Evolutionary conservation across 2,329 filamentous ascomycete genomes (phyloP).

Genomic region (Beauveria pseudobassiana): DNA sequence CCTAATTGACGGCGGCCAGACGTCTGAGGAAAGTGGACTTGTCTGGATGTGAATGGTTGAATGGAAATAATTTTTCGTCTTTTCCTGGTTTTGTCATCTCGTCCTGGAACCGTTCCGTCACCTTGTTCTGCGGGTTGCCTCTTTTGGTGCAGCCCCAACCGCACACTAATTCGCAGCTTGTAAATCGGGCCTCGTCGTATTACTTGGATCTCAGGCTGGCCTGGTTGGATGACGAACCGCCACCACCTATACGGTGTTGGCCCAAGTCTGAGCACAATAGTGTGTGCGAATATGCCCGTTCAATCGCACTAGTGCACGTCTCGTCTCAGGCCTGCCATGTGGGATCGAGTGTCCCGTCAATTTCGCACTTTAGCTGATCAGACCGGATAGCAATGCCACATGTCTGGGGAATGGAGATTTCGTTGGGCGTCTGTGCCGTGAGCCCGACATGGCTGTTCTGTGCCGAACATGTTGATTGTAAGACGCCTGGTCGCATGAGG

Average conservation of each 20-base stretch:
- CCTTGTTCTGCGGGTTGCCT: neutral
- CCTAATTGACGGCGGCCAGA: neutral
- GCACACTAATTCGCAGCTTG: neutral
- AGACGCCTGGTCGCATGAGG: neutral
- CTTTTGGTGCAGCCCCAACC: neutral
- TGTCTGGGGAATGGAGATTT: neutral
- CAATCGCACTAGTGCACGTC: neutral
- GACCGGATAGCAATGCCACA: neutral
- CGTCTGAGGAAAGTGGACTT: conserved; percentile 1
- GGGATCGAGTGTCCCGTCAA: neutral
- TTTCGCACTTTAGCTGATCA: neutral
- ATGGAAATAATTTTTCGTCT: neutral
- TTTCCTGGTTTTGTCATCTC: neutral
- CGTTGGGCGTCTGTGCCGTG: neutral
- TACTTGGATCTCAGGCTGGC: no score
- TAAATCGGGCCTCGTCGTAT: neutral
- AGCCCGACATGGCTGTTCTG: neutral
- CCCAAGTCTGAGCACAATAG: neutral
- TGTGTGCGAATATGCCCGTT: neutral
- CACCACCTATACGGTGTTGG: neutral
- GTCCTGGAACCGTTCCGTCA: neutral
- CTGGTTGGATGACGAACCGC: neutral
- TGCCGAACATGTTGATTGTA: neutral
- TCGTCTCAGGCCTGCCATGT: conserved; percentile 2
- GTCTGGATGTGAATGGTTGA: neutral